Conservation (phyloP, 257 asterid species). For the Apocynum venetum region DNA sequence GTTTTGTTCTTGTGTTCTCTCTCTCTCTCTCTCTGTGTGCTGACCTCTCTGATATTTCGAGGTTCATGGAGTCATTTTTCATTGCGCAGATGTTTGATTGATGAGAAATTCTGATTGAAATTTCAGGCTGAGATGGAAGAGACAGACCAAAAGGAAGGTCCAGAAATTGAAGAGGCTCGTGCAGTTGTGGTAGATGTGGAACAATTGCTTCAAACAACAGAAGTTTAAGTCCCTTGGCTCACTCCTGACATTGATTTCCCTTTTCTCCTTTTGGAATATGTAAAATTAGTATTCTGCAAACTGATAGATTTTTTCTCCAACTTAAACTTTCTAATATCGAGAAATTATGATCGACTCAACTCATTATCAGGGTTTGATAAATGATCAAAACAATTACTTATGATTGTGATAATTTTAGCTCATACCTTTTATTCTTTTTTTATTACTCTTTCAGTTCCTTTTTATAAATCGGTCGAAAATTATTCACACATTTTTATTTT, state of each 20-base stretch:
- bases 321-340: neutral
- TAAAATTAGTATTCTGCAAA: neutral
- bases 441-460: too few relatives aligned
- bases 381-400: neutral
- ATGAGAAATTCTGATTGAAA: neutral
- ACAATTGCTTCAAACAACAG: constrained; percentile 44
- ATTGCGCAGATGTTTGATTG: neutral
- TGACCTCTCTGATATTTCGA: neutral
- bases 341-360: too few relatives aligned
- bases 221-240: neutral
- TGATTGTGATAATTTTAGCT: neutral
- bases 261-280: neutral
- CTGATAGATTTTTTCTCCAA: neutral
- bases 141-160: constrained; percentile 51
- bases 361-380: too few relatives aligned
- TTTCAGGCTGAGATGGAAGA: constrained; percentile 73
- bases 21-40: neutral
- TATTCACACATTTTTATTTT: too few relatives aligned
- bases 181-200: constrained; percentile 51
- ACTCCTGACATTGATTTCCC: neutral
- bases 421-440: too few relatives aligned
- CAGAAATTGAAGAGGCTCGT: constrained; percentile 74
- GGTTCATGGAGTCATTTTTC: neutral
- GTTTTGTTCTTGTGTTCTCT: neutral
- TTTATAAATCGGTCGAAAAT: too few relatives aligned